A percentile compares a stretch with the other conserved stretches of the same genome.
Evolutionary conservation across 1,284 basidiomycete genomes (phyloP).

Genomic region (Ganoderma lucidum): DNA sequence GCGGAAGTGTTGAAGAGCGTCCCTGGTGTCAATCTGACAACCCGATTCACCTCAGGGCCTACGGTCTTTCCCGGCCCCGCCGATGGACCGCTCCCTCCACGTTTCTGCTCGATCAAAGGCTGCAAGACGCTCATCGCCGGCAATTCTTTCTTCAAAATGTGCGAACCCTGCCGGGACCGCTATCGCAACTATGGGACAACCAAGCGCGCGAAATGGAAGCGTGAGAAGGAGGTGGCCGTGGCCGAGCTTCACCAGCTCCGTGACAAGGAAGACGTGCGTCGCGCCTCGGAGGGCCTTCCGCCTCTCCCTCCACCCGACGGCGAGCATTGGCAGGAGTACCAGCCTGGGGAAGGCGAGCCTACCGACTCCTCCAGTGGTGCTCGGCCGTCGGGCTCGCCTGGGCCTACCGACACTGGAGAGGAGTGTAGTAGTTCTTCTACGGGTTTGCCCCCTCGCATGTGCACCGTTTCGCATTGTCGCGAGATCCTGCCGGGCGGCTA

Average conservation of each 20-base stretch:
- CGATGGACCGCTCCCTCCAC: slow-evolving; percentile 37
- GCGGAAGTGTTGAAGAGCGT: slow-evolving; percentile 28
- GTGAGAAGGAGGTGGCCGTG: slow-evolving; percentile 53
- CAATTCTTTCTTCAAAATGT: slow-evolving; percentile 63
- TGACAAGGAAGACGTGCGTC: slow-evolving; percentile 48
- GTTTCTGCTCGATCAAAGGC: slow-evolving; percentile 62
- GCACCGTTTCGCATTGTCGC: slow-evolving; percentile 65
- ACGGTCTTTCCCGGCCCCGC: slow-evolving; percentile 26
- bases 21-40: slow-evolving; percentile 28
- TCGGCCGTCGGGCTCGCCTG: neutral
- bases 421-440: slow-evolving; percentile 1
- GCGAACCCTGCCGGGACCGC: slow-evolving; percentile 55
- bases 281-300: slow-evolving; percentile 45
- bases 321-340: slow-evolving; percentile 25
- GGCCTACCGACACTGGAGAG: neutral
- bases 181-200: slow-evolving; percentile 62
- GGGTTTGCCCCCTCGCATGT: slow-evolving; percentile 51
- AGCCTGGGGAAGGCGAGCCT: neutral
- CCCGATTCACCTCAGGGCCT: slow-evolving; percentile 29
- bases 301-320: slow-evolving; percentile 28
- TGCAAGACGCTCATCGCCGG: slow-evolving; percentile 53
- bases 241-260: slow-evolving; percentile 49
- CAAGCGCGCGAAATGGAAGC: slow-evolving; percentile 62
- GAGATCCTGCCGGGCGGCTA: slow-evolving; percentile 56
- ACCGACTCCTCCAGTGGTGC: neutral